Base-by-base conservation (phyloP, 2,329 filamentous ascomycete species). In the Arthrinium phaeospermum region DNA sequence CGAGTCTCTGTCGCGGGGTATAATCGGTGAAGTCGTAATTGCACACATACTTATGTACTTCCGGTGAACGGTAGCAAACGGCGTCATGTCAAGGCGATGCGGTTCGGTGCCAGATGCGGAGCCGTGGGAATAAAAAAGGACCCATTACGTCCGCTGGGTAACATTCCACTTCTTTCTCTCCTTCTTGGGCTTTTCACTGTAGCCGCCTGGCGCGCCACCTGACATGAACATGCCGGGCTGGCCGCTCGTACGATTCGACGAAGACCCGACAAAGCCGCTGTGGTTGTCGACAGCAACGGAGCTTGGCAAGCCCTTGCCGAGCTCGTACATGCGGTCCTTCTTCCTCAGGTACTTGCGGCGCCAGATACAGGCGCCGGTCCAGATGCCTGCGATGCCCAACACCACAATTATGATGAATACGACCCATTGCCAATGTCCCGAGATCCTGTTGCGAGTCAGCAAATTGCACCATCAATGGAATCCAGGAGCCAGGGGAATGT, bases 351-450 rank as follows among this genome's bases (percentile, higher is more conserved):
- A 92, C 75, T 92, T 91, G 72, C 91, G 90, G 75, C 94, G 92
- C 83, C 94, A 90, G 81, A 92, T 89, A 78, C 91, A 90, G 51
- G 91, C 92, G 24, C 89, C 86, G 51, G 92, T 83, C 86, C 92
- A 93, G 77, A 94, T 88, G 72, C 86, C 85, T 19, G 87, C 83
- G 74, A 97, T 93, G 70, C 86, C 91, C 73, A 96, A 85, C 61
- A 92, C 87, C 41, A 97, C 86, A 74, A 96, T 85, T 75, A 94
- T 91, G 70, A 96, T 86, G 87, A 96, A 94, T 74, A 96, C 87
- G 67, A 97, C 89, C 94, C 94, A 97, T 84, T 91, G 88, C 85
- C 90, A 94, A 81, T 96, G 93, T 41, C 85, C 87, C 10, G 88
- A 86, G 69, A 93, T 83, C 92, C 93, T 94, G 74, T 30, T 27